Conservation (phyloP, 1,284 basidiomycete species). For the Ustilago nuda region DNA sequence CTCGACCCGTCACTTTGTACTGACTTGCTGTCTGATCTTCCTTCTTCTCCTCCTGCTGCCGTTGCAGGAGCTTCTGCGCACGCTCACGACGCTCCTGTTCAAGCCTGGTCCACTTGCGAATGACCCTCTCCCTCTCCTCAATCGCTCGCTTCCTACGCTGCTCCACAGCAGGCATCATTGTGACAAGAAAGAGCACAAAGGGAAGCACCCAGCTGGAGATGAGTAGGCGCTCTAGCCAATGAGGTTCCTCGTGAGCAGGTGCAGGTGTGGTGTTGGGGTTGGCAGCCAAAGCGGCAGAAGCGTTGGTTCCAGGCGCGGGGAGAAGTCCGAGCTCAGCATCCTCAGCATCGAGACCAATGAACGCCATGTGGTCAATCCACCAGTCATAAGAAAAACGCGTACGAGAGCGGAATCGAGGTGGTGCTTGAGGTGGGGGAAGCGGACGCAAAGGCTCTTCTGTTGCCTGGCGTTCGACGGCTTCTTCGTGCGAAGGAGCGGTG, state of each 20-base stretch:
- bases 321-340: constrained; percentile 50
- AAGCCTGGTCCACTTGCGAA: constrained; percentile 35
- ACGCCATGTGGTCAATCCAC: constrained; percentile 52
- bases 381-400: constrained; percentile 34
- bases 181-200: constrained; percentile 43
- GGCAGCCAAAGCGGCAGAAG: constrained; percentile 3
- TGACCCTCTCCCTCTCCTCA: constrained; percentile 46
- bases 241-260: background rate
- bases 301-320: constrained; percentile 3
- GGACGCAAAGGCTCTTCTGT: constrained; percentile 23
- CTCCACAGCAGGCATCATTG: constrained; percentile 55
- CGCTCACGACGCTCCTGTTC: constrained; percentile 29
- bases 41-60: background rate
- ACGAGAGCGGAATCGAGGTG: constrained; percentile 17
- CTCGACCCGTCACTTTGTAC: background rate
- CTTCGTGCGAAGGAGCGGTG: constrained; percentile 21
- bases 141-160: constrained; percentile 47
- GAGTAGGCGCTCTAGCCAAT: constrained; percentile 3
- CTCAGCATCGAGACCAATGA: constrained; percentile 44
- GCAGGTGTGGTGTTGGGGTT: background rate
- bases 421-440: constrained; percentile 35
- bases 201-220: constrained; percentile 32
- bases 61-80: constrained; percentile 3
- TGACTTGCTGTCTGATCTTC: background rate
- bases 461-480: constrained; percentile 18